Conservation (phyloP, 1,284 basidiomycete species). For the Acaromyces ingoldii region DNA sequence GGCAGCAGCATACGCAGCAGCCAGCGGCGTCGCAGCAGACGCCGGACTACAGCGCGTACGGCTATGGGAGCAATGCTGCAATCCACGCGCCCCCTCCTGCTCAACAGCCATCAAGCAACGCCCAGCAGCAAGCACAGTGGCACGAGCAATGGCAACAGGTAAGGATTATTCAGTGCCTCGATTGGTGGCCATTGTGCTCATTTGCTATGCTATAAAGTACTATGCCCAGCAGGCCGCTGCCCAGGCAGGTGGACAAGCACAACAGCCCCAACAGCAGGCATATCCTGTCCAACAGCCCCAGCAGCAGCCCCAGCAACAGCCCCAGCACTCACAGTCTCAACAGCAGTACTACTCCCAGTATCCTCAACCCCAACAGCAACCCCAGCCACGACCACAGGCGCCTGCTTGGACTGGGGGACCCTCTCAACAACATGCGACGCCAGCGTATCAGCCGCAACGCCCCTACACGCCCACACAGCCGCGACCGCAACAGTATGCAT, state of each 20-base stretch:
- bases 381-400: background rate
- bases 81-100: conserved; percentile 6
- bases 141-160: conserved; percentile 32
- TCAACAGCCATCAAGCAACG: background rate
- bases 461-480: no score
- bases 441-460: no score
- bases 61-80: conserved; percentile 20
- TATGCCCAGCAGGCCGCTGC: conserved; percentile 26
- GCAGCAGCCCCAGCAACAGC: conserved; percentile 6
- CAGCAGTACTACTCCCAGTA: conserved; percentile 6
- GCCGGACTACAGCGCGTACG: conserved; percentile 32
- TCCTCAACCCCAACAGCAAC: conserved; percentile 18
- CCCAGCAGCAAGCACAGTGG: conserved; percentile 28
- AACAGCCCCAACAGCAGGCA: conserved; percentile 7
- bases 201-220: conserved; percentile 14
- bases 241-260: conserved; percentile 2
- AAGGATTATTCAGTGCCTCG: background rate
- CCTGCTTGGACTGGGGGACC: no score
- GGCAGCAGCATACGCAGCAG: background rate
- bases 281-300: conserved; percentile 4
- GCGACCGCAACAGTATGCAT: no score
- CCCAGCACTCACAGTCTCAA: conserved; percentile 10
- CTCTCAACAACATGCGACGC: no score
- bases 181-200: background rate
- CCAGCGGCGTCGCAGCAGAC: background rate